Percentiles rank a stretch among this genome's conserved stretches.
These are phyloP conservation scores for Podaxis sp. DNA, from an alignment of 768 basidiomycete genomes.

Conservation along the genomic window DNA sequence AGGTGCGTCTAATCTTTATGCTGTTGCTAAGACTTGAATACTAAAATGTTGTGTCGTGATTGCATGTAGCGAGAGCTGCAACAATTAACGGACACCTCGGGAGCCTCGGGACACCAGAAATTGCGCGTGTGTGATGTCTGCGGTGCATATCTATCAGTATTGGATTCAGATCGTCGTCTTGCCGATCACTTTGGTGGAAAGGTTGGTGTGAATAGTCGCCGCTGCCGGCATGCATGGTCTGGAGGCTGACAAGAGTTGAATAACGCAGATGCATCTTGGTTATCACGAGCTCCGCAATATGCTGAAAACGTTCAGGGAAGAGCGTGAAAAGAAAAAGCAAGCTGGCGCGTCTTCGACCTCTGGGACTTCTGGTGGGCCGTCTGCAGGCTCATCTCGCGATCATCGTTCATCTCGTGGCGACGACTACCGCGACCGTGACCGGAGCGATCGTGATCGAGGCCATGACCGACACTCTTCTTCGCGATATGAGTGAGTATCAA, in stretches of 20 bases:
- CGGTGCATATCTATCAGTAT: conserved; percentile 96
- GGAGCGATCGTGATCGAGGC: conserved; percentile 62
- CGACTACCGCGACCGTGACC: conserved; percentile 51
- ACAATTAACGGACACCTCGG: conserved; percentile 95
- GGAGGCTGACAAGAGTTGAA: conserved; percentile 27
- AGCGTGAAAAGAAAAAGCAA: conserved; percentile 78
- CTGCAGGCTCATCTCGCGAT: conserved; percentile 42
- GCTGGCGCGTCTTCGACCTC: conserved; percentile 43
- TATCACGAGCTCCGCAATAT: conserved; percentile 98
- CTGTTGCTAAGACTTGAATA: conserved; percentile 14
- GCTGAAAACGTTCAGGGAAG: conserved; percentile 87
- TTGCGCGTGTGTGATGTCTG: conserved; percentile 99
- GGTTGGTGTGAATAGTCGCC: conserved; percentile 46
- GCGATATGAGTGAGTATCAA: conserved; percentile 67
- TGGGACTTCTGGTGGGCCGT: conserved; percentile 38
- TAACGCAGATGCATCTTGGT: conserved; percentile 91
- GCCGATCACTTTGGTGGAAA: conserved; percentile 99
- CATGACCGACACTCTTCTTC: conserved; percentile 68
- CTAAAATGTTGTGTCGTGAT: conserved; percentile 16
- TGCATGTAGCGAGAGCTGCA: conserved; percentile 80
- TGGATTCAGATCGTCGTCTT: conserved; percentile 97
- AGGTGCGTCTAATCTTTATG: conserved; percentile 49
- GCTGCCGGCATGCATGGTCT: conserved; percentile 15
- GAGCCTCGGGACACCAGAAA: conserved; percentile 99
- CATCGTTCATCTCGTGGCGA: conserved; percentile 45